phyloP scores from a whole-genome alignment of 1,284 basidiomycete species.

The Ustilago loliicola region DNA sequence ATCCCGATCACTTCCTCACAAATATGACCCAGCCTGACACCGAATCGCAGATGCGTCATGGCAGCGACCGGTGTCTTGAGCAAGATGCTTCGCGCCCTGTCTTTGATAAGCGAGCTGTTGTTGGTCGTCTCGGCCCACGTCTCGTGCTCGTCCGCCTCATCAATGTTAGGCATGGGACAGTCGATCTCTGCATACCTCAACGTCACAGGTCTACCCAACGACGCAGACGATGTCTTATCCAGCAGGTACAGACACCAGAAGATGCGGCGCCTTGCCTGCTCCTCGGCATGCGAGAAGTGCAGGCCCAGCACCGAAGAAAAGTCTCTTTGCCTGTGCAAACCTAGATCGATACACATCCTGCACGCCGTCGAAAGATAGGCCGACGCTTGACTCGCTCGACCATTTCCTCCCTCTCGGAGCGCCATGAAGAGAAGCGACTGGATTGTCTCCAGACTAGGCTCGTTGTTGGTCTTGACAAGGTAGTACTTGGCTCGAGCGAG shows the following conservation, averaged over 20 bases:
- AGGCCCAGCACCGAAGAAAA: conserved; percentile 41
- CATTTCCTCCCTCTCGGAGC: conserved; percentile 57
- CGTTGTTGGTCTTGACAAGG: conserved; percentile 54
- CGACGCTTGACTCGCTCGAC: conserved; percentile 50
- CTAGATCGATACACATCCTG: conserved; percentile 59
- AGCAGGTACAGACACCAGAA: conserved; percentile 57
- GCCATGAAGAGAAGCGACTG: conserved; percentile 60
- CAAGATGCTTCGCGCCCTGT: conserved; percentile 33
- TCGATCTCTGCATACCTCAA: conserved; percentile 61
- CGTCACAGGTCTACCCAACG: conserved; percentile 55
- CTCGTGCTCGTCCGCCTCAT: conserved; percentile 53
- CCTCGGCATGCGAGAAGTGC: conserved; percentile 50
- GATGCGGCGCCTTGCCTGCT: conserved; percentile 52
- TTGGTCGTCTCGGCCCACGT: conserved; percentile 54
- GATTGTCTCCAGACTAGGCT: conserved; percentile 55
- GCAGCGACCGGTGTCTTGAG: conserved; percentile 48
- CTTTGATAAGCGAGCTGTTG: conserved; percentile 48
- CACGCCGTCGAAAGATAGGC: conserved; percentile 53
- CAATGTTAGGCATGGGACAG: conserved; percentile 52
- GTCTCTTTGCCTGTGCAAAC: conserved; percentile 54
- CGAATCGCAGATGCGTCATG: conserved; percentile 42
- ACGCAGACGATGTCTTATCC: conserved; percentile 56
- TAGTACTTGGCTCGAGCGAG: conserved; percentile 57
- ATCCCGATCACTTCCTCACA: conserved; percentile 53
- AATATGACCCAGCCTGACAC: conserved; percentile 43